These are phyloP conservation scores for Kregervanrija fluxuum DNA, from an alignment of 805 yeast genomes.

Conservation along the genomic window DNA sequence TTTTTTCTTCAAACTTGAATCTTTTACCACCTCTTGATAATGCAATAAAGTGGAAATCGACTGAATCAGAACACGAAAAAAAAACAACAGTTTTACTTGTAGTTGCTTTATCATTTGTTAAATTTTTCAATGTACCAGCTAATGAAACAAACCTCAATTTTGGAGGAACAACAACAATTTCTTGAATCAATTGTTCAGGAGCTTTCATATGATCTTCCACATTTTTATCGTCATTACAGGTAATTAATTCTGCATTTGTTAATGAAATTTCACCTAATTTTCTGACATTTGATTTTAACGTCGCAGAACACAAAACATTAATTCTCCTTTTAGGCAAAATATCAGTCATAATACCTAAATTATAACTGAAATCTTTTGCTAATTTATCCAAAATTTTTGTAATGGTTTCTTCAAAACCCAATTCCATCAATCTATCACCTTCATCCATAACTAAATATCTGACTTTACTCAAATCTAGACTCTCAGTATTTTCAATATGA, in stretches of 20 bases:
- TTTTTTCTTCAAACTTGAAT: constrained; percentile 12
- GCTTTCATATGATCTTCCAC: constrained; percentile 37
- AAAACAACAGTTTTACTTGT: constrained; percentile 67
- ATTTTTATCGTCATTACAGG: constrained; percentile 24
- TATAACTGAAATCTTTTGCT: constrained; percentile 36
- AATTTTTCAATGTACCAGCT: constrained; percentile 53
- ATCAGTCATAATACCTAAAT: constrained; percentile 33
- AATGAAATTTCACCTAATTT: constrained; percentile 75
- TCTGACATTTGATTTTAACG: constrained; percentile 74
- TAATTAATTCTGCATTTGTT: constrained; percentile 62
- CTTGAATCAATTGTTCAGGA: constrained; percentile 87
- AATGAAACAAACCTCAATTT: constrained; percentile 81
- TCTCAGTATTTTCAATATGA: constrained; percentile 84
- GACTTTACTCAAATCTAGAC: constrained; percentile 63
- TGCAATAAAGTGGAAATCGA: constrained; percentile 80
- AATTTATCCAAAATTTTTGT: constrained; percentile 62
- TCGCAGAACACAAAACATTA: constrained; percentile 89
- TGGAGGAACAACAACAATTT: constrained; percentile 81
- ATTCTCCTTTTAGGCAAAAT: constrained; percentile 54
- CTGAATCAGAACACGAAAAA: constrained; percentile 93
- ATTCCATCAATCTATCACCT: constrained; percentile 92
- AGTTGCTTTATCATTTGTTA: constrained; percentile 23
- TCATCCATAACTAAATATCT: constrained; percentile 92
- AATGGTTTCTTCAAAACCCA: constrained; percentile 94
- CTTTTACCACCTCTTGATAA: constrained; percentile 54